Evolutionary conservation across 768 basidiomycete species (phyloP), one percentile per base, ranked within the genome.

Genomic region (Candolleomyces eurysporus): DNA sequence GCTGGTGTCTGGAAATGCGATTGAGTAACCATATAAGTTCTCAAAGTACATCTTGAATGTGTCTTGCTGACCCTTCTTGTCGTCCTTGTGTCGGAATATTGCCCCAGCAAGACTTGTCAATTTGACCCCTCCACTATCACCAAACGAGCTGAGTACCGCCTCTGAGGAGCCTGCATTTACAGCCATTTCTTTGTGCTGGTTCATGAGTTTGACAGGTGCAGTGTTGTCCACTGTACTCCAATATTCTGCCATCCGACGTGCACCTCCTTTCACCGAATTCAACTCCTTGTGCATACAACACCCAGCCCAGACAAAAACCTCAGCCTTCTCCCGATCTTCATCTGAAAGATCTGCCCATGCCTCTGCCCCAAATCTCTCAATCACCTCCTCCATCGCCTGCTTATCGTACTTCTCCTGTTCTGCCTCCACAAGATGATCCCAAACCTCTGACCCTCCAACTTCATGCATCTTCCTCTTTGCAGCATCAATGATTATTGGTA

Each of bases 11-110:
- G 76, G 76, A 61, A 72, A 77, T 19, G 31, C 48, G 17, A 68
- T 4, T 8, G 39, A 19, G n/a, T 49, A 57, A 10, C 69, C 71
- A 5, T 68, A 21, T 21, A 52, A 14, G 4, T 59, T n/a, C 19
- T 68, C 64, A 40, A 74, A 66, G 51, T 51, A 73, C 32, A 63
- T 61, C 3, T 26, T 22, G 48, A 59, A 66, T 8, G 17, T 43
- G 42, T 43, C 75, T 14, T 72, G 68, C 16, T 72, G 65, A 26
- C 78, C 77, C 52, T 73, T 73, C 61, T 75, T 78, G 48, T 75
- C 67, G 43, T 75, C 73, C 63, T 75, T 75, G 68, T 78, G 61
- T 42, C 71, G 67, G 55, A 78, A 71, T 13, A 78, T 59, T 0
- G 68, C 58, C 0, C 78, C 76, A 4, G 70, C 67, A n/a, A 76